Conservation (phyloP, 805 yeast genomes). For the Groenewaldozyma salmanticensis region DNA sequence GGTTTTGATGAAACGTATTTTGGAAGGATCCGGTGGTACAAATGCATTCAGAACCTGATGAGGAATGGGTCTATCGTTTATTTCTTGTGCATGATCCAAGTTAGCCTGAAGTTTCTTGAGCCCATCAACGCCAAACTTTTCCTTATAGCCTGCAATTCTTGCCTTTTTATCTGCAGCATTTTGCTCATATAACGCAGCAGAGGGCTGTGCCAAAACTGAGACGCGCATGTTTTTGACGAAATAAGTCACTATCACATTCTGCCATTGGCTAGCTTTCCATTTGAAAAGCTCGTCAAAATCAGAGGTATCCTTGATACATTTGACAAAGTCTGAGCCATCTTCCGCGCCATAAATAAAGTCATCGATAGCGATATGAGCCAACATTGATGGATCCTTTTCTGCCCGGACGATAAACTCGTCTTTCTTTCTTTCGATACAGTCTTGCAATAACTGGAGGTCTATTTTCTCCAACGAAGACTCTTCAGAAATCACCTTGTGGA, state of each 20-base stretch:
- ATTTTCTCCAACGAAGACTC: conserved; percentile 44
- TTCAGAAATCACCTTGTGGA: conserved; percentile 41
- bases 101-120: conserved; percentile 40
- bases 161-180: conserved; percentile 43
- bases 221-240: conserved; percentile 56
- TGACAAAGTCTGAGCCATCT: conserved; percentile 47
- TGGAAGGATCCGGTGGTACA: conserved; percentile 63
- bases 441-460: conserved; percentile 57
- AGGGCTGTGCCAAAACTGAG: conserved; percentile 65
- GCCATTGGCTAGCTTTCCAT: conserved; percentile 70
- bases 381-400: conserved; percentile 47
- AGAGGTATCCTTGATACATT: conserved; percentile 43
- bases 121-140: conserved; percentile 49
- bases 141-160: conserved; percentile 40
- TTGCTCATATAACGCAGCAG: conserved; percentile 43
- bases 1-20: conserved; percentile 63
- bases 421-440: conserved; percentile 55
- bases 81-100: conserved; percentile 51
- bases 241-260: conserved; percentile 38
- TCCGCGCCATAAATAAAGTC: conserved; percentile 73
- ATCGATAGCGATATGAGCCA: conserved; percentile 53
- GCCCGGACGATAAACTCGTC: conserved; percentile 37
- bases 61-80: conserved; percentile 74
- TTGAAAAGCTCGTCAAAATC: conserved; percentile 49
- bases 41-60: conserved; percentile 50